Conservation (phyloP, 1,284 basidiomycete genomes). For the Naganishia sp. region DNA sequence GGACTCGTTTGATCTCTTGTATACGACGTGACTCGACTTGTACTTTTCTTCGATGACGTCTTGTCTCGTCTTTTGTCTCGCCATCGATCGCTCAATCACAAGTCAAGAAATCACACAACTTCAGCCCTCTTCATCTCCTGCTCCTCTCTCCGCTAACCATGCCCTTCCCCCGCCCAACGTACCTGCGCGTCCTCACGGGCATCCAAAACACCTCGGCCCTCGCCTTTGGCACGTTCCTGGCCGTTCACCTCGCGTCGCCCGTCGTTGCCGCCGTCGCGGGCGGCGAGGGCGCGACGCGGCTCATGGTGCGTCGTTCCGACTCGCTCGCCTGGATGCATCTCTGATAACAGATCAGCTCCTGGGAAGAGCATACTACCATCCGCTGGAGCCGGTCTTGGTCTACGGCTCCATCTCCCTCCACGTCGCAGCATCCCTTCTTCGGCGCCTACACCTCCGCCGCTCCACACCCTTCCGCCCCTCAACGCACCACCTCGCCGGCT, state of each 20-base stretch:
- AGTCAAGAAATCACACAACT: too few species aligned
- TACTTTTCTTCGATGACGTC: too few species aligned
- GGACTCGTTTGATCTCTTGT: neutral
- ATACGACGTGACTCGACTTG: neutral
- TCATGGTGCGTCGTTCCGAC: constrained; percentile 40
- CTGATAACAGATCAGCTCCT: constrained; percentile 39
- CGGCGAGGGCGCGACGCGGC: constrained; percentile 40
- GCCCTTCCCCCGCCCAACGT: constrained; percentile 2
- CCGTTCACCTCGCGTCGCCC: constrained; percentile 48
- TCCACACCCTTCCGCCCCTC: constrained; percentile 1
- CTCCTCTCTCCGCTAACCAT: neutral
- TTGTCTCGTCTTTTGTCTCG: too few species aligned
- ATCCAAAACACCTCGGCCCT: constrained; percentile 49
- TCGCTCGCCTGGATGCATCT: neutral
- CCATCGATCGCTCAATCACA: neutral
- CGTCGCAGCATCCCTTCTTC: constrained; percentile 38
- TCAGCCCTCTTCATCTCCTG: too few species aligned
- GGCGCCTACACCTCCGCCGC: constrained; percentile 36
- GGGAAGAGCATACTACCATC: constrained; percentile 46
- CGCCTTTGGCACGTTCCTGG: constrained; percentile 47
- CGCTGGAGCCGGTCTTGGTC: constrained; percentile 41
- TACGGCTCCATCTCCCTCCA: constrained; percentile 46
- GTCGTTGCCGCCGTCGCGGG: constrained; percentile 45
- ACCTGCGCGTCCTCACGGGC: constrained; percentile 43
- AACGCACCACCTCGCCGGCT: constrained; percentile 36